Percentiles rank a stretch among this genome's conserved stretches.
These are phyloP conservation scores for Ceratobasidium sp. DNA, from an alignment of 1,284 basidiomycete genomes.

Conservation along the genomic window DNA sequence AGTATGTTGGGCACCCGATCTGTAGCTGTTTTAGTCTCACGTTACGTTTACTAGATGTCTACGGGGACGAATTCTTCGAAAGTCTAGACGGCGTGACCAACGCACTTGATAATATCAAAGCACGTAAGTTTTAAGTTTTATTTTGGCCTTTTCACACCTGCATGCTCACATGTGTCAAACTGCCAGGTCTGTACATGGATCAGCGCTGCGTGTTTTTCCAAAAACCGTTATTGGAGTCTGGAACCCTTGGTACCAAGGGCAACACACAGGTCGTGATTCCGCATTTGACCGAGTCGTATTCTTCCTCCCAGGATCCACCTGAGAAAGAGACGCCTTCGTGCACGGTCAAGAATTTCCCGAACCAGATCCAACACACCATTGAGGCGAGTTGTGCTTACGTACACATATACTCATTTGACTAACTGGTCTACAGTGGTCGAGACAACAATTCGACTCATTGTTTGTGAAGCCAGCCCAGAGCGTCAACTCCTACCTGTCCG, in stretches of 20 bases:
- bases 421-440: conserved; percentile 77
- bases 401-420: conserved; percentile 18
- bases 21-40: conserved; percentile 11
- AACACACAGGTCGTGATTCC: conserved; percentile 98
- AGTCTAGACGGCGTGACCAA: conserved; percentile 96
- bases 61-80: conserved; percentile 89
- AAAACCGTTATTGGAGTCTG: conserved; percentile 96
- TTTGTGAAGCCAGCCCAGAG: conserved; percentile 95
- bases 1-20: conserved; percentile 58
- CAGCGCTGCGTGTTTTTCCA: conserved; percentile 97
- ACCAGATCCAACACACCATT: conserved; percentile 98
- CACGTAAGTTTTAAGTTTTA: conserved; percentile 66
- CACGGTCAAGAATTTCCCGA: conserved; percentile 99
- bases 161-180: conserved; percentile 6
- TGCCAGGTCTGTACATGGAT: conserved; percentile 94
- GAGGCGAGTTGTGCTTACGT: conserved; percentile 60
- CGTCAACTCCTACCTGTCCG: conserved; percentile 96
- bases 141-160: background rate
- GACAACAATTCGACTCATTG: conserved; percentile 89
- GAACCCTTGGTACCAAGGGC: conserved; percentile 98
- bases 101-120: conserved; percentile 97
- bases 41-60: conserved; percentile 66
- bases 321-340: conserved; percentile 98
- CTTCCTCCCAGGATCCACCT: conserved; percentile 98
- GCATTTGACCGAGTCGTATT: conserved; percentile 95